Evolutionary conservation across 2,329 filamentous ascomycete species (phyloP), one percentile per base, ranked within the genome.

Genomic region (Pseudofabraea citricarpa): DNA sequence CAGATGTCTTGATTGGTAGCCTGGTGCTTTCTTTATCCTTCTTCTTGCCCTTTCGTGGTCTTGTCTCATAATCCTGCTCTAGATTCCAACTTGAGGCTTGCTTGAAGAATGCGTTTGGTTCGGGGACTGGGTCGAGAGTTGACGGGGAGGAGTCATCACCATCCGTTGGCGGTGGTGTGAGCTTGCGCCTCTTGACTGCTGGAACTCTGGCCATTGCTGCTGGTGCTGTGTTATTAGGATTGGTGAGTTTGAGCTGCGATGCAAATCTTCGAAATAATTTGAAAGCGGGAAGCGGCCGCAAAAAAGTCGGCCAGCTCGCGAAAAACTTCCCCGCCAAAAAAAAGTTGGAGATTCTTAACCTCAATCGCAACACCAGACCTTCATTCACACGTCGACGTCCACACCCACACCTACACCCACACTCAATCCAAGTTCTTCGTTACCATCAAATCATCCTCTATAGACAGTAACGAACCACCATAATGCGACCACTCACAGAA

Each of bases 31-130:
- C 86, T 36, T 62, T 59, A 44, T 77, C 75, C 63, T 89, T 87
- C 64, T 85, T 88, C 59, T 80, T 83, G 26, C 75, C 68, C 63
- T 93, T 93, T 55, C 87, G 77, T 36, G 86, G 82, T 54, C 81
- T 81, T 48, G 78, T 78, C 65, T 95, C 90, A 71, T 96, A 97
- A 64, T 88, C 85, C 61, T 95, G 86, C 69, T 95, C 93, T 38
- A 95, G 75, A 59, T 95, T 82, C 90, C 91, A 97, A 65, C 81
- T 83, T 46, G 87, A 75, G 5, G 86, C 88, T 57, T 79, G 83
- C 56, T 79, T 79, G 68, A 87, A 77, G 63, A 90, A 90, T 4
- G 49, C 47, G 42, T 56, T 60, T 5, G 51, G 32, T 23, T 52
- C 45, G 2, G 55, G 50, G 10, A 27, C 53, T 43, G 50, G 39